Evolutionary conservation across 495 filamentous ascomycete genomes (phyloP).

Genomic region (Neurospora discreta): DNA sequence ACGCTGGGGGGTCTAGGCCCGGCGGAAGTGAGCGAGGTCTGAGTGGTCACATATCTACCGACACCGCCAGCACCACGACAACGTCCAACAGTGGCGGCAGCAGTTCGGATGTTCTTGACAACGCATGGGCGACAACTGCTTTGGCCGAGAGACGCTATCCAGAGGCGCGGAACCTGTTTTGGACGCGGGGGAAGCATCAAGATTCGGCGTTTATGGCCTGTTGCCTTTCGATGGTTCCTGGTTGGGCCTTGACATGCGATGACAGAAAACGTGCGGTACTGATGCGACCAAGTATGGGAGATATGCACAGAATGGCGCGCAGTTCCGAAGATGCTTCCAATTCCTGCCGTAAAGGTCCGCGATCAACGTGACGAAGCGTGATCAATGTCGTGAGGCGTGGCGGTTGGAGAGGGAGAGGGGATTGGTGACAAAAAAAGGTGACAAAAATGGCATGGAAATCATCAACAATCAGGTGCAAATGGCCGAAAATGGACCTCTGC

Average conservation of each 20-base stretch:
- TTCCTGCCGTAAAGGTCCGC: not conserved
- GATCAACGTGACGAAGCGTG: not conserved
- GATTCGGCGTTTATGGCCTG: conserved; percentile 8
- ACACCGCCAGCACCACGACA: not conserved
- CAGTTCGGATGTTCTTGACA: not conserved
- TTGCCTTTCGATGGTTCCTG: not conserved
- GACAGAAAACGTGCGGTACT: not conserved
- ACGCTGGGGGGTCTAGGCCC: conserved; percentile 1
- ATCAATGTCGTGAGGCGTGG: not conserved
- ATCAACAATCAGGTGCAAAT: not conserved
- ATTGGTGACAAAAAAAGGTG: not conserved
- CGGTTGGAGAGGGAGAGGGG: not conserved
- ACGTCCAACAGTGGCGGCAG: conserved; percentile 17
- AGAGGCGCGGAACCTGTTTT: conserved; percentile 13
- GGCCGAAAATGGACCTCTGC: not conserved
- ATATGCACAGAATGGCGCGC: not conserved
- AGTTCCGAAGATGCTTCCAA: not conserved
- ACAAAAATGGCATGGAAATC: not conserved
- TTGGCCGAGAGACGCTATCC: conserved; percentile 15
- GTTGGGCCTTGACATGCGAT: not conserved
- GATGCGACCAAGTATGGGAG: not conserved
- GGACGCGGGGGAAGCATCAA: conserved; percentile 21
- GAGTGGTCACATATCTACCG: not conserved
- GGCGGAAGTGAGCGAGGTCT: conserved; percentile 1
- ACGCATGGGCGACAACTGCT: not conserved